Evolutionary conservation across 1,284 basidiomycete species (phyloP).

Genomic region (Ceratobasidium sp.): DNA sequence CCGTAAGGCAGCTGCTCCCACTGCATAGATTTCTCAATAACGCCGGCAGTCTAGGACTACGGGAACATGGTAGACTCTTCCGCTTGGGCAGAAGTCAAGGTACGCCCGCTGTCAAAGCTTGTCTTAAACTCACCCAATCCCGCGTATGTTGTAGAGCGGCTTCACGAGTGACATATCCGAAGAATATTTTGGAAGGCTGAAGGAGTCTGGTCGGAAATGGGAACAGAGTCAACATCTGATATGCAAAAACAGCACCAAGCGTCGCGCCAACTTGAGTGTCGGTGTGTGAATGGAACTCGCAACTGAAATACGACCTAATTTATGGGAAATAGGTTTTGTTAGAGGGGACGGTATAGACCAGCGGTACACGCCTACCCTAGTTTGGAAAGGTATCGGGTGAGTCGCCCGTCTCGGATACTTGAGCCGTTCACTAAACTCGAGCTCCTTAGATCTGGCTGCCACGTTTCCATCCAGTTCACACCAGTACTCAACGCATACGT

Average conservation of each 20-base stretch:
- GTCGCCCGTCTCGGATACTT: neutral
- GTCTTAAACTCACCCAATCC: neutral
- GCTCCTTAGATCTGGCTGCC: constrained; percentile 7
- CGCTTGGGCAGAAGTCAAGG: constrained; percentile 24
- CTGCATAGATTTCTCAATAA: neutral
- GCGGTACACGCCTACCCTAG: constrained; percentile 4
- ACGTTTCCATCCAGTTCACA: constrained; percentile 17
- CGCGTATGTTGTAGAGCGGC: neutral
- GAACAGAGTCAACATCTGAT: neutral
- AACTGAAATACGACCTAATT: too few species aligned
- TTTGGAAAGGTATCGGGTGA: constrained; percentile 30
- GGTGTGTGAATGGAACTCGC: neutral
- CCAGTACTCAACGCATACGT: constrained; percentile 34
- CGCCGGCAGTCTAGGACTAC: neutral
- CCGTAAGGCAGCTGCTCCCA: neutral
- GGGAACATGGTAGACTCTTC: neutral
- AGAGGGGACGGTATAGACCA: constrained; percentile 20
- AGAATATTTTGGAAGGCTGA: constrained; percentile 11
- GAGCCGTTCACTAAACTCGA: neutral
- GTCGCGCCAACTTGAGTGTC: constrained; percentile 23
- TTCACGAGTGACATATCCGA: constrained; percentile 3
- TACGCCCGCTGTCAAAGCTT: neutral
- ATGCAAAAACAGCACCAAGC: constrained; percentile 11
- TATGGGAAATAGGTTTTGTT: constrained; percentile 3
- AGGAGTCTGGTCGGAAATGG: constrained; percentile 16